Base-by-base conservation (phyloP, 2,329 filamentous ascomycete genomes). In the Cytospora paraplurivora region DNA sequence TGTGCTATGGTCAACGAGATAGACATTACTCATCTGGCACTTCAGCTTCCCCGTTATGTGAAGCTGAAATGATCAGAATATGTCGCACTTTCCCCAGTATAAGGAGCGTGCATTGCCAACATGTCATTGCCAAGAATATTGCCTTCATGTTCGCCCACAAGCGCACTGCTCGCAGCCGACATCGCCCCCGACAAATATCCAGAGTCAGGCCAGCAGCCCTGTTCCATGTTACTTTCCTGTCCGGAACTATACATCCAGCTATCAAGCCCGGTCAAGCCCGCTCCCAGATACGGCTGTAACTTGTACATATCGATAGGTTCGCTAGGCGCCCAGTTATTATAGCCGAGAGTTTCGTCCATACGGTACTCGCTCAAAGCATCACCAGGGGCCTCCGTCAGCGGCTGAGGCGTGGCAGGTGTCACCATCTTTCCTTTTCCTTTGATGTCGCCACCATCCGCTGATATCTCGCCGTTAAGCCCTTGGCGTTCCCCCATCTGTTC, bases 161-260 rank as follows among this genome's bases (percentile, higher is more conserved):
- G 17, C n/a, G 32, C 49, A 49, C 52, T 61, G 51, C 41, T 53
- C 19, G 21, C 51, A 11, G 51, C 59, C 6, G 59, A 50, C 51
- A 61, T 56, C 4, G 52, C 51, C 27, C 33, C 58, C 8, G 51
- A 37, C 5, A 55, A 17, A 21, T 61, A 55, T 15, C 58, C 58
- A 15, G 58, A 47, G 10, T 61, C 58, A 17, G 58, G n/a, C 58
- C 58, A 61, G n/a, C 15, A 8, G 58, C 38, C 37, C 58, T 51
- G 49, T 32, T 55, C 38, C 38, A 37, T 52, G 12, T 21, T 34
- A 33, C 27, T 27, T 27, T 34, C 21, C 32, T 60, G 58, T 6
- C 38, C 51, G 19, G 49, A n/a, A 21, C n/a, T 51, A 35, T 34
- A 61, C 10, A 61, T 49, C 19, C 53, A 51, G 7, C 51, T 34